Base-by-base conservation (phyloP, 2,329 filamentous ascomycete genomes). In the Colletotrichum lentis region DNA sequence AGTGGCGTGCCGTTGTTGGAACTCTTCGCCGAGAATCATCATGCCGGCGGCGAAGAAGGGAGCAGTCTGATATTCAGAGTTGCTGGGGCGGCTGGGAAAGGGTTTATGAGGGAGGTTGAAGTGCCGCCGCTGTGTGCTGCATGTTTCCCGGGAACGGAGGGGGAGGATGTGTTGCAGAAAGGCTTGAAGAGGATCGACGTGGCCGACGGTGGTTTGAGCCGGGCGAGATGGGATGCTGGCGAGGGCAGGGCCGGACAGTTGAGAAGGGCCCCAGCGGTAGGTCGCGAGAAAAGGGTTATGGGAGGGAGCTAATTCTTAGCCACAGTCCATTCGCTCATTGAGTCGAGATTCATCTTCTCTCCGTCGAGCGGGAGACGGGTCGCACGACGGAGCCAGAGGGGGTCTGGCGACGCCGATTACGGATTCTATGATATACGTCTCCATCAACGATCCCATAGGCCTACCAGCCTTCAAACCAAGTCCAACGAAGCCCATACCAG, bases 401-500 rank as follows among this genome's bases (percentile, higher is more conserved):
- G 66, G 68, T 24, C 62, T 67, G 16, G 55, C 69, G 8, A 50
- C 57, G 20, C 44, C 47, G 10, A 20, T 20, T 39, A 20, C 2
- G 12, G 44, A 70, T 3, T 77, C 78, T 3, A 75, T 77, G 1
- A 80, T 86, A 6, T 87, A 85, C 74, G 80, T 87, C 7, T 81
- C 83, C 41, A 80, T 85, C 5, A 75, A 76, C 35, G 81, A 88
- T 68, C 85, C 86, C 0, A 68, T 86, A 12, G 79, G 82, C 16
- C 75, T 79, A 11, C 76, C 78, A 4, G 77, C 81, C 2, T 87
- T 87, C 72, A 79, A 77, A 69, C 82, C 84, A 1, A 81, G 79
- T 60, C 80, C 78, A 4, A 78, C 83, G 12, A 88, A 87, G 69
- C 83, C 85, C 1, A 80, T 87, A 12, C 85, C 85, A 0, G 67